phyloP scores from a whole-genome alignment of 257 asterid genomes.

The Fraxinus pennsylvanica region DNA sequence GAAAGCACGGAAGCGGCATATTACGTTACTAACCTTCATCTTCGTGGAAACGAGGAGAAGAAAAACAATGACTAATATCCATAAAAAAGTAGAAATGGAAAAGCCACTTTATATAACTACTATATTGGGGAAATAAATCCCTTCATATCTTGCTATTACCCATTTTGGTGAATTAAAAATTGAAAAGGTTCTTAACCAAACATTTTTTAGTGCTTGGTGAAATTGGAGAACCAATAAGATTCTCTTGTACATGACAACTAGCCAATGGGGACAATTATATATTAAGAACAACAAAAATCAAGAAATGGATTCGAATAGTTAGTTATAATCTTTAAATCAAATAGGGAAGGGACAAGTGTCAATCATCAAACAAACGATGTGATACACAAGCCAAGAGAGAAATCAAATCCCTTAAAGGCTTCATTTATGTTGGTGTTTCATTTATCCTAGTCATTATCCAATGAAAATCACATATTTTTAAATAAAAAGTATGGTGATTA shows the following conservation, averaged over 20 bases:
- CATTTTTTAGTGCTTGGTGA: neutral
- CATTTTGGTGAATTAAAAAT: neutral
- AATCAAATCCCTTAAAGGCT: neutral
- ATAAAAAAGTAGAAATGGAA: no score
- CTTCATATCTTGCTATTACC: neutral
- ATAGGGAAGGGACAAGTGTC: neutral
- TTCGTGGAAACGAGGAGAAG: no score
- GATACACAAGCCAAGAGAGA: neutral
- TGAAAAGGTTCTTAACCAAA: neutral
- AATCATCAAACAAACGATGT: neutral
- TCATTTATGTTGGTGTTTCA: neutral
- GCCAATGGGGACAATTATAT: neutral
- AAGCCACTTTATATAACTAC: neutral
- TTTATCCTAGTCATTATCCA: neutral
- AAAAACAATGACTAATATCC: no score
- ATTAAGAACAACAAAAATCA: conserved; percentile 3
- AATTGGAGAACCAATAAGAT: conserved; percentile 3
- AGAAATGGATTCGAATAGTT: neutral
- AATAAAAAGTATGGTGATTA: neutral
- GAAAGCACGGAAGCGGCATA: neutral
- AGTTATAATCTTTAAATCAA: neutral
- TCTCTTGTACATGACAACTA: neutral
- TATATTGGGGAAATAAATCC: neutral
- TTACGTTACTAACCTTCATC: neutral
- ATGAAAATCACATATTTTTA: neutral